Conservation (phyloP, 139 green algal genomes). For the Chlorella vulgaris region DNA sequence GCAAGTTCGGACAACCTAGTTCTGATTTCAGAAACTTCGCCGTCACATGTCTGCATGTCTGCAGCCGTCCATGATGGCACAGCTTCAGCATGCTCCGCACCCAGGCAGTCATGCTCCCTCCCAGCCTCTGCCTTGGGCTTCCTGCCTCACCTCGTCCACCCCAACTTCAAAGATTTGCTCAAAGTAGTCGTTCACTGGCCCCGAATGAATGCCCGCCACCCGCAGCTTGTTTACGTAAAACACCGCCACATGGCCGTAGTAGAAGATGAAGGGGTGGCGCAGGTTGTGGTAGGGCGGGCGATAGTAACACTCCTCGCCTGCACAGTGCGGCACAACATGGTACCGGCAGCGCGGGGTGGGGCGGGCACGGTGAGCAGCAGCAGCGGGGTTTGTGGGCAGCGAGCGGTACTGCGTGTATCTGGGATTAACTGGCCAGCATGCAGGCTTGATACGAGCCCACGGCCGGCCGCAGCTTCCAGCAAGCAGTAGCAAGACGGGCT, state of each 20-base stretch:
- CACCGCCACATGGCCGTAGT: conserved; percentile 60
- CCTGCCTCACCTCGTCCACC: conserved; percentile 80
- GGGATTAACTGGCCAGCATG: too few species aligned
- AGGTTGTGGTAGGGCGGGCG: conserved; percentile 82
- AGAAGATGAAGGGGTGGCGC: conserved; percentile 87
- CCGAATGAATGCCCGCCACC: conserved; percentile 71
- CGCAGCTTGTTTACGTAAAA: conserved; percentile 88
- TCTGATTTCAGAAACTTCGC: too few species aligned
- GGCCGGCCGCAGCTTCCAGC: too few species aligned
- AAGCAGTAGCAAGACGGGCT: too few species aligned
- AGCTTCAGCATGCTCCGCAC: too few species aligned
- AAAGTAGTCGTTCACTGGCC: conserved; percentile 61
- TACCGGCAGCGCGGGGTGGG: too few species aligned
- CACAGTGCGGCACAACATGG: not conserved
- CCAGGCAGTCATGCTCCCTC: too few species aligned
- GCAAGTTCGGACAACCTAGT: too few species aligned
- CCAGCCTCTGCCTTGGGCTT: not conserved
- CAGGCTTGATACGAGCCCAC: too few species aligned
- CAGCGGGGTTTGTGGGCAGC: not conserved
- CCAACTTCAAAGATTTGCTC: conserved; percentile 75
- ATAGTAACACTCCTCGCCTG: conserved; percentile 73
- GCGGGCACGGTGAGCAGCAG: not conserved
- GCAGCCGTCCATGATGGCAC: too few species aligned
- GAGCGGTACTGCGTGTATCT: too few species aligned
- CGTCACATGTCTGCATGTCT: too few species aligned